Percentiles rank a stretch among this genome's conserved stretches.
phyloP scores from a whole-genome alignment of 2,329 filamentous ascomycete genomes.

The Penicillium digitatum region DNA sequence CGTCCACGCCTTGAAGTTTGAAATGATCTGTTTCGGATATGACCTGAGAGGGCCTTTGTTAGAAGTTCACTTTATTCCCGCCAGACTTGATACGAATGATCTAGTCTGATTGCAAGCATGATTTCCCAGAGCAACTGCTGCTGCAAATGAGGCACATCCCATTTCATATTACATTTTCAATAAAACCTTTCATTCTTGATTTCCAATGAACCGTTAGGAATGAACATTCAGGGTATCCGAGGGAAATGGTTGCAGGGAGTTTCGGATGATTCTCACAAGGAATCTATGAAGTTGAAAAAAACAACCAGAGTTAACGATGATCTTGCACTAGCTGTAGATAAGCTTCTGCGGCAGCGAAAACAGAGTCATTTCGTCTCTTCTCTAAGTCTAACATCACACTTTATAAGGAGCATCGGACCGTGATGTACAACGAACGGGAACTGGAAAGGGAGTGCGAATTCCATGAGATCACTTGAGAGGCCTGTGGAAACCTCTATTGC shows the following conservation, averaged over 20 bases:
- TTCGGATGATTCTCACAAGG: not conserved
- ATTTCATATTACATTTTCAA: not conserved
- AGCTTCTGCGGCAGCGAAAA: not conserved
- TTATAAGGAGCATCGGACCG: too few relatives aligned
- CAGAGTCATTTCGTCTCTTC: not conserved
- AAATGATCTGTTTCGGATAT: not conserved
- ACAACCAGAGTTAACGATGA: too few relatives aligned
- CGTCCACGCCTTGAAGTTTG: not conserved
- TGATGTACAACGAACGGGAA: too few relatives aligned
- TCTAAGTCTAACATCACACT: not conserved
- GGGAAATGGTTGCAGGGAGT: not conserved
- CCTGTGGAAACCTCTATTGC: too few relatives aligned
- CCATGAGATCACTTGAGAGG: not conserved
- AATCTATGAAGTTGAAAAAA: too few relatives aligned
- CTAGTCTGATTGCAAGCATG: not conserved
- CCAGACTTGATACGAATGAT: not conserved
- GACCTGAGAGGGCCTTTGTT: not conserved
- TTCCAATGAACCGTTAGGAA: not conserved
- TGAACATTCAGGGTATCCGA: not conserved
- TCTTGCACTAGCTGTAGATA: not conserved
- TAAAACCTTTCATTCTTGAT: not conserved
- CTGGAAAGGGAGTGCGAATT: not conserved
- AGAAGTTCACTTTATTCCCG: not conserved
- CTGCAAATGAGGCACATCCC: too few relatives aligned
- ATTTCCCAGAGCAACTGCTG: too few relatives aligned